Evolutionary conservation across 306 rosid species (phyloP).

Genomic region (Rosa multiflora): DNA sequence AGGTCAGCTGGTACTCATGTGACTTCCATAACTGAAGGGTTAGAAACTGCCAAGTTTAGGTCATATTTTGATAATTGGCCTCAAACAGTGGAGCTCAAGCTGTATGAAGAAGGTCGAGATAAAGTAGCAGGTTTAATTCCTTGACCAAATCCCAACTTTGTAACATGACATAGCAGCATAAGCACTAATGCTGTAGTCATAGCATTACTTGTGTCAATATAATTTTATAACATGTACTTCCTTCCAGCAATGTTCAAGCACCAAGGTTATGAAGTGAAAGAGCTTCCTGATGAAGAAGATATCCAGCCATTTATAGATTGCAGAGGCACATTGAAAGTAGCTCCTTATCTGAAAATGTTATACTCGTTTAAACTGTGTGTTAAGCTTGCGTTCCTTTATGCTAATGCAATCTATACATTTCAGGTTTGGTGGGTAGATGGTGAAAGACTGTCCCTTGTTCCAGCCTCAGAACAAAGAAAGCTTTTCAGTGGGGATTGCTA

Average conservation of each 20-base stretch:
- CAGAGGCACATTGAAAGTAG: slow-evolving; percentile 75
- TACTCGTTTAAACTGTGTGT: not conserved
- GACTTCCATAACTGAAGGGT: slow-evolving; percentile 75
- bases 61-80: slow-evolving; percentile 78
- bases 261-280: slow-evolving; percentile 91
- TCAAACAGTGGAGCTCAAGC: slow-evolving; percentile 60
- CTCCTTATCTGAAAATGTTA: slow-evolving; percentile 26
- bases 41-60: slow-evolving; percentile 70
- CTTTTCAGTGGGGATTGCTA: slow-evolving; percentile 90
- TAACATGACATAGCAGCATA: slow-evolving; percentile 1
- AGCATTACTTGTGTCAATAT: slow-evolving; percentile 7
- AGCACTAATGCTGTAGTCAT: not conserved
- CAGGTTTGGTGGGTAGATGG: slow-evolving; percentile 93
- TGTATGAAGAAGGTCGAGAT: slow-evolving; percentile 92
- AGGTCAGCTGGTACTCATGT: slow-evolving; percentile 71
- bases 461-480: slow-evolving; percentile 55
- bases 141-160: slow-evolving; percentile 22
- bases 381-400: slow-evolving; percentile 20
- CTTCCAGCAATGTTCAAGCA: slow-evolving; percentile 92
- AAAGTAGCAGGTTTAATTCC: slow-evolving; percentile 88
- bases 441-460: slow-evolving; percentile 54
- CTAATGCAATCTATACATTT: slow-evolving; percentile 24
- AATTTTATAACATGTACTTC: slow-evolving; percentile 21
- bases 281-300: slow-evolving; percentile 79
- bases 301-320: slow-evolving; percentile 57